phyloP scores from a whole-genome alignment of 345 rosid species.

The Salix viminalis region DNA sequence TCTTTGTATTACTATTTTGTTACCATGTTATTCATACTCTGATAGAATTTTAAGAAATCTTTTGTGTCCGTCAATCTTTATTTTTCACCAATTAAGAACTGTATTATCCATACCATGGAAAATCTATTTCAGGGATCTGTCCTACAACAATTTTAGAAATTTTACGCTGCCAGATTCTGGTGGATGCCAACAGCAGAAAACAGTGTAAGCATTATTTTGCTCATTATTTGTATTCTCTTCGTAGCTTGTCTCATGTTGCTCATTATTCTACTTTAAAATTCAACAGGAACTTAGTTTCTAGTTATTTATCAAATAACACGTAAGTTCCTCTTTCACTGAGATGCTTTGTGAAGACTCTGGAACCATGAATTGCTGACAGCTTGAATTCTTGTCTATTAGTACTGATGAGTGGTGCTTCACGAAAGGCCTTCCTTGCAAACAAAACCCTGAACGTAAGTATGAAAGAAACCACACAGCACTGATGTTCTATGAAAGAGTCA shows the following conservation, averaged over 20 bases:
- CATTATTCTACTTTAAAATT: too few species aligned
- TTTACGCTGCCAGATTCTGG: too few species aligned
- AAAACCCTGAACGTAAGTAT: conserved; percentile 34
- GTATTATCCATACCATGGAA: conserved; percentile 38
- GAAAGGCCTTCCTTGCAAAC: too few species aligned
- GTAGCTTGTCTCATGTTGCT: background rate
- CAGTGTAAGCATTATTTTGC: conserved; percentile 42
- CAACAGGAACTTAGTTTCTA: conserved; percentile 67
- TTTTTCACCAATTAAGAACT: background rate
- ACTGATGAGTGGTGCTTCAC: too few species aligned
- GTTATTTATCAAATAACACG: conserved; percentile 47
- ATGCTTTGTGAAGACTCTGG: too few species aligned
- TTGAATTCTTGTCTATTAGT: too few species aligned
- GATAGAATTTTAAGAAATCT: too few species aligned
- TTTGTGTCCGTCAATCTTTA: background rate
- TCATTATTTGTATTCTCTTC: background rate
- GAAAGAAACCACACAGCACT: background rate
- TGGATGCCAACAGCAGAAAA: background rate
- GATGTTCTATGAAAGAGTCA: background rate
- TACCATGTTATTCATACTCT: too few species aligned
- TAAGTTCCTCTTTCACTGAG: conserved; percentile 33
- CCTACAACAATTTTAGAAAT: conserved; percentile 32
- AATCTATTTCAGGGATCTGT: too few species aligned
- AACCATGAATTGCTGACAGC: background rate
- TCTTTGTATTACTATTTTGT: too few species aligned